These are phyloP conservation scores for Flaveria floridana DNA, from an alignment of 140 eudicot species.

Conservation along the genomic window DNA sequence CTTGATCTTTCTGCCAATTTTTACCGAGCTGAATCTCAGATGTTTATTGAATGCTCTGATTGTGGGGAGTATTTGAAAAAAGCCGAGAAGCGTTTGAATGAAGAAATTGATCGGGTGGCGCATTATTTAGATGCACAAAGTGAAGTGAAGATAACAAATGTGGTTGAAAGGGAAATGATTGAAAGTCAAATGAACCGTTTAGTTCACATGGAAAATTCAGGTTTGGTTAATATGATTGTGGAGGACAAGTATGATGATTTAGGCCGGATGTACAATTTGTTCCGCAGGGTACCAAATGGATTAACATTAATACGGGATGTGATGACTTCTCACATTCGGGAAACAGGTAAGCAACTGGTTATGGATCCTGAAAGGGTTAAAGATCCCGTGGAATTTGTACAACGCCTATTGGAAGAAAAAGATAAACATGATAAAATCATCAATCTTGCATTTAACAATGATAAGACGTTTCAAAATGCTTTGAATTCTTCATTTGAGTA, in stretches of 20 bases:
- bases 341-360: slow-evolving; percentile 62
- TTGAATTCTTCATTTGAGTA: slow-evolving; percentile 57
- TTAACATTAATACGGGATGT: slow-evolving; percentile 43
- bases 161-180: slow-evolving; percentile 69
- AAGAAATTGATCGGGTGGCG: slow-evolving; percentile 63
- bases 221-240: slow-evolving; percentile 55
- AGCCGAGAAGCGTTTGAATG: slow-evolving; percentile 62
- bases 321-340: slow-evolving; percentile 63
- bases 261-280: slow-evolving; percentile 55
- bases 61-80: slow-evolving; percentile 60
- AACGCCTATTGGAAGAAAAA: slow-evolving; percentile 49
- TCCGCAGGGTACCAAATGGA: slow-evolving; percentile 49
- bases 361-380: slow-evolving; percentile 60
- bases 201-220: slow-evolving; percentile 69
- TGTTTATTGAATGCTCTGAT: slow-evolving; percentile 56
- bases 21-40: slow-evolving; percentile 61
- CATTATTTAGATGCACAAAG: slow-evolving; percentile 54
- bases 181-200: slow-evolving; percentile 57
- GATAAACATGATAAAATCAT: slow-evolving; percentile 55
- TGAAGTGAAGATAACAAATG: slow-evolving; percentile 55
- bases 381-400: slow-evolving; percentile 66
- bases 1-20: slow-evolving; percentile 53
- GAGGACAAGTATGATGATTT: slow-evolving; percentile 59
- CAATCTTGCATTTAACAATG: slow-evolving; percentile 46
- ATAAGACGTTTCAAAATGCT: slow-evolving; percentile 64